These are phyloP conservation scores for Porodaedalea pini DNA, from an alignment of 1,284 basidiomycete genomes.

Conservation along the genomic window DNA sequence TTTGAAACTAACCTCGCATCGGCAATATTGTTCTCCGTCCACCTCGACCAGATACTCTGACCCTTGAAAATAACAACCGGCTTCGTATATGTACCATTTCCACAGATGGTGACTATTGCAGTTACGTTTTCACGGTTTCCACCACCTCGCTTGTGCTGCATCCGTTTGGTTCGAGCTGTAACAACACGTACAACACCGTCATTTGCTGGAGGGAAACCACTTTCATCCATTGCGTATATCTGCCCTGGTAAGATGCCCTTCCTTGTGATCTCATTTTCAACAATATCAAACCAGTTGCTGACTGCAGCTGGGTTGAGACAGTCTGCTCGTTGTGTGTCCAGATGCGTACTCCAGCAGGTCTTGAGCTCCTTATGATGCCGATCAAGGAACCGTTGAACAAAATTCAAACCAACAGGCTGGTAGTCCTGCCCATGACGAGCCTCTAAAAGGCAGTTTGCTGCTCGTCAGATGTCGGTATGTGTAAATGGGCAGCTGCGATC, in stretches of 20 bases:
- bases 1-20: slow-evolving; percentile 26
- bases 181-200: slow-evolving; percentile 28
- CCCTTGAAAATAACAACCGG: slow-evolving; percentile 6
- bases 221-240: slow-evolving; percentile 37
- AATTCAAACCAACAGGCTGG: too few species aligned
- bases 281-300: slow-evolving; percentile 28
- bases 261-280: slow-evolving; percentile 6
- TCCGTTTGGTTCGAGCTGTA: slow-evolving; percentile 29
- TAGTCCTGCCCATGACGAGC: too few species aligned
- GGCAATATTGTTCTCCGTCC: slow-evolving; percentile 29
- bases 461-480: too few species aligned
- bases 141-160: slow-evolving; percentile 29
- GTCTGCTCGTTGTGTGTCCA: slow-evolving; percentile 28
- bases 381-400: slow-evolving; percentile 10
- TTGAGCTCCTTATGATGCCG: slow-evolving; percentile 22
- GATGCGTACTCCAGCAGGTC: slow-evolving; percentile 28
- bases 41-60: slow-evolving; percentile 29
- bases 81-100: neutral
- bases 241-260: slow-evolving; percentile 25
- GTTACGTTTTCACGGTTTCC: slow-evolving; percentile 35
- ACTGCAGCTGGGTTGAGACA: slow-evolving; percentile 28
- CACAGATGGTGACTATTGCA: slow-evolving; percentile 21
- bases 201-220: slow-evolving; percentile 29
- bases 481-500: too few species aligned
- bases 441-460: too few species aligned